These are phyloP conservation scores for Podospora appendiculata DNA, from an alignment of 495 filamentous ascomycete species.

Conservation along the genomic window DNA sequence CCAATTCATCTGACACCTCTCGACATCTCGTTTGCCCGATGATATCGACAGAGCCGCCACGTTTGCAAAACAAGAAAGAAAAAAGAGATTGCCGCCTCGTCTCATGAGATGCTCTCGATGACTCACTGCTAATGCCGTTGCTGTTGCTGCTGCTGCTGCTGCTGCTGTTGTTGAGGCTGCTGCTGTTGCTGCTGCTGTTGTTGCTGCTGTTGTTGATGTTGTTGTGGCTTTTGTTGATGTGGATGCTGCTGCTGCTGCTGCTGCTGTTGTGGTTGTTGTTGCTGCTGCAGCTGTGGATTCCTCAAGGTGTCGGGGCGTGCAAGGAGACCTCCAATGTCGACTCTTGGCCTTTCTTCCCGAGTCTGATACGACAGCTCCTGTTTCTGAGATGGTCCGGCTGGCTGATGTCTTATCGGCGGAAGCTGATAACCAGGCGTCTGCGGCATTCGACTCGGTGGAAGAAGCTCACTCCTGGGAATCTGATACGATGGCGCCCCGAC, in stretches of 20 bases:
- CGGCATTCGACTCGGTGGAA: slow-evolving; percentile 19
- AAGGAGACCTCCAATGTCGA: slow-evolving; percentile 49
- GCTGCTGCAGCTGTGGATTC: slow-evolving; percentile 3
- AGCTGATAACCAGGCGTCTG: slow-evolving; percentile 41
- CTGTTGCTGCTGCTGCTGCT: too few relatives aligned
- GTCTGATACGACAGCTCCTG: slow-evolving; percentile 16
- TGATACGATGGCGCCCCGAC: slow-evolving; percentile 32
- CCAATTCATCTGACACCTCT: too few relatives aligned
- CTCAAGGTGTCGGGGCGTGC: slow-evolving; percentile 33
- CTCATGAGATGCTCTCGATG: background rate
- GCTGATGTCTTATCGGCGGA: slow-evolving; percentile 41
- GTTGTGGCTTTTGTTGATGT: background rate
- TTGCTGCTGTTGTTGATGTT: background rate
- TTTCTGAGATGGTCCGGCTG: slow-evolving; percentile 18
- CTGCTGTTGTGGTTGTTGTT: background rate
- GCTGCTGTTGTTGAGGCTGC: background rate
- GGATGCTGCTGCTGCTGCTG: background rate
- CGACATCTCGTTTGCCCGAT: too few relatives aligned
- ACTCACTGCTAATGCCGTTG: background rate
- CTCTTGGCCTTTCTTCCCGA: slow-evolving; percentile 40
- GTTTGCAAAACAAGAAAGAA: background rate
- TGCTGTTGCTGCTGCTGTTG: background rate
- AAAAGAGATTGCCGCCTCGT: background rate
- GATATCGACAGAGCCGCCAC: too few relatives aligned
- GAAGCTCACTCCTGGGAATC: slow-evolving; percentile 37